phyloP scores from a whole-genome alignment of 768 basidiomycete genomes.

The Suillus plorans region DNA sequence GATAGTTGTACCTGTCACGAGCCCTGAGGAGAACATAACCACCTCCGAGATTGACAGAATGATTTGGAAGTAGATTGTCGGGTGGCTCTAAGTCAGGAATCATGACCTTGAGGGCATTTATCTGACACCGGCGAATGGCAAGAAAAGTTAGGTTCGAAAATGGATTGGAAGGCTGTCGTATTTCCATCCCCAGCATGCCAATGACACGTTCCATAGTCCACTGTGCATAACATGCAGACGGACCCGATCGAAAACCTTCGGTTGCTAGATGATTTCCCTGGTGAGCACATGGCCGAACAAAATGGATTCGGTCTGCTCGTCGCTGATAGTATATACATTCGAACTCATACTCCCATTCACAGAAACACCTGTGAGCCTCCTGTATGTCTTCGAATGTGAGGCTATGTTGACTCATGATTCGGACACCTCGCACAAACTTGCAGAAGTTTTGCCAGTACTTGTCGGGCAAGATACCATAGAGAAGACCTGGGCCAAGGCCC shows the following conservation, averaged over 20 bases:
- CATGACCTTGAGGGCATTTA: not conserved
- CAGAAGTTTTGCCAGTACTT: not conserved
- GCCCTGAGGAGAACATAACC: not conserved
- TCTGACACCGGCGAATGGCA: not conserved
- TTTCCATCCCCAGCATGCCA: not conserved
- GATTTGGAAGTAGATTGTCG: not conserved
- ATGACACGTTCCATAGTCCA: not conserved
- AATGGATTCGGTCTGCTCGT: not conserved
- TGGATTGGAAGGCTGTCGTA: not conserved
- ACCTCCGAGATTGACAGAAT: not conserved
- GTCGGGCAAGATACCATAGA: too few species aligned
- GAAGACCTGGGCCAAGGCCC: too few species aligned
- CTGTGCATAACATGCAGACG: not conserved
- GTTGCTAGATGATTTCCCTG: not conserved
- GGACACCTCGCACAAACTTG: not conserved
- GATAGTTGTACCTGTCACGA: not conserved
- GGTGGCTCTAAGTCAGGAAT: not conserved
- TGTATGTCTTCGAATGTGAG: not conserved
- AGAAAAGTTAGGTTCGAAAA: not conserved
- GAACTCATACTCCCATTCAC: not conserved
- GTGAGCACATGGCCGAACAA: not conserved
- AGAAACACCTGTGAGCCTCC: not conserved
- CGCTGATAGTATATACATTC: not conserved
- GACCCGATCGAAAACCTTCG: not conserved
- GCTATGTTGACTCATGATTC: not conserved